phyloP scores from a whole-genome alignment of 2,329 filamentous ascomycete genomes.

The Ophiostoma angusticollis region DNA sequence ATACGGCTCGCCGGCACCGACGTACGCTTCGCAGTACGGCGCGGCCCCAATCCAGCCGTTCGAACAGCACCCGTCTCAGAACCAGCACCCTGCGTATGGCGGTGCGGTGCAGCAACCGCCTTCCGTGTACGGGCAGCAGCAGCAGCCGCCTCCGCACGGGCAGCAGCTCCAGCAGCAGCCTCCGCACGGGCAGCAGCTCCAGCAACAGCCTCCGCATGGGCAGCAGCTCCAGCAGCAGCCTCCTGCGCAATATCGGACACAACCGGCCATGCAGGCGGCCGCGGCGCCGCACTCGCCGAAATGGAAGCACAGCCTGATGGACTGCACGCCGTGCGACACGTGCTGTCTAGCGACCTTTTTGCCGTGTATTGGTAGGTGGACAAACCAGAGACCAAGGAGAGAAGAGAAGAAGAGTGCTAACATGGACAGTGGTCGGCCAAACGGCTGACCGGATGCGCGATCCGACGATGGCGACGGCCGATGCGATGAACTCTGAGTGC shows the following conservation, averaged over 20 bases:
- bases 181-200: background rate
- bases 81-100: conserved; percentile 6
- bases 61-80: background rate
- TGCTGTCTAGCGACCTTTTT: conserved; percentile 28
- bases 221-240: conserved; percentile 4
- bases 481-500: conserved; percentile 30
- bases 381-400: background rate
- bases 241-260: conserved; percentile 2
- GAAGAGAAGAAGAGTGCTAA: background rate
- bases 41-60: too few relatives aligned
- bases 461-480: conserved; percentile 27
- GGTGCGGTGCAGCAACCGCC: too few relatives aligned
- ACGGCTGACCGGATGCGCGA: conserved; percentile 32
- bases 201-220: background rate
- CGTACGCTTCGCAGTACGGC: too few relatives aligned
- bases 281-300: conserved; percentile 12
- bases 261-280: conserved; percentile 10
- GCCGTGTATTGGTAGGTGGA: conserved; percentile 31
- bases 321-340: conserved; percentile 27
- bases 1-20: too few relatives aligned
- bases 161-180: background rate
- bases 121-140: too few relatives aligned
- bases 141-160: background rate
- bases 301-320: conserved; percentile 27
- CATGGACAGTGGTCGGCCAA: conserved; percentile 27